phyloP scores from a whole-genome alignment of 2,329 filamentous ascomycete species.

The Trichoderma sp. region DNA sequence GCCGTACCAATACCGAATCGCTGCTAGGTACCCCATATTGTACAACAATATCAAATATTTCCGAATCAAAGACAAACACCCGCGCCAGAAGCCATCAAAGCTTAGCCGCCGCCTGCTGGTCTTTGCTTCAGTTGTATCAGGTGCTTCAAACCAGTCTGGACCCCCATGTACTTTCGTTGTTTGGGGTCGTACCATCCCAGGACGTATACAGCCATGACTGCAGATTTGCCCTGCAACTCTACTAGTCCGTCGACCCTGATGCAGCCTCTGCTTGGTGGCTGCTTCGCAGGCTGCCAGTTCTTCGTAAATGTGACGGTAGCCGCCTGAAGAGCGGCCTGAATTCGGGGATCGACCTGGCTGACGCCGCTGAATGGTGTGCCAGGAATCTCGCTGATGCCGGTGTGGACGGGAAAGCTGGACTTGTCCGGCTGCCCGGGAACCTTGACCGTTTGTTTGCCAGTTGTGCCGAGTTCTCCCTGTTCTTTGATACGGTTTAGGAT shows the following conservation, averaged over 20 bases:
- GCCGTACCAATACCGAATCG: slow-evolving; percentile 12
- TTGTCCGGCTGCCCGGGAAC: slow-evolving; percentile 35
- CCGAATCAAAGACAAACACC: slow-evolving; percentile 2
- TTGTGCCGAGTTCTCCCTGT: slow-evolving; percentile 32
- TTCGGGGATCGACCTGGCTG: slow-evolving; percentile 42
- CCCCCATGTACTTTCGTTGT: slow-evolving; percentile 48
- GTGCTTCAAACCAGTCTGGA: slow-evolving; percentile 49
- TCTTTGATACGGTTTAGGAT: slow-evolving; percentile 38
- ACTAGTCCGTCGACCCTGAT: slow-evolving; percentile 58
- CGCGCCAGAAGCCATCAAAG: neutral
- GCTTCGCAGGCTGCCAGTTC: slow-evolving; percentile 50
- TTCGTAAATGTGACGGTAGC: slow-evolving; percentile 44
- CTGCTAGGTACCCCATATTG: slow-evolving; percentile 17
- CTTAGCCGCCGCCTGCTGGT: slow-evolving; percentile 38
- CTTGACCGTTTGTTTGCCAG: slow-evolving; percentile 34
- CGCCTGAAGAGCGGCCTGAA: slow-evolving; percentile 40
- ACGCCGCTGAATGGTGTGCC: slow-evolving; percentile 36
- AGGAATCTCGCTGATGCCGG: slow-evolving; percentile 34
- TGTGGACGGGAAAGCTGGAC: slow-evolving; percentile 34
- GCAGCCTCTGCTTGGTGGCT: slow-evolving; percentile 53
- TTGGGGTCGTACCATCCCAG: slow-evolving; percentile 60
- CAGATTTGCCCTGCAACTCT: slow-evolving; percentile 52
- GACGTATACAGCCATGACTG: slow-evolving; percentile 55
- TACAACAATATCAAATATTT: slow-evolving; percentile 14
- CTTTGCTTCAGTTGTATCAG: slow-evolving; percentile 47